Conservation (phyloP, 2,329 filamentous ascomycete genomes). For the Colletotrichum sp. region DNA sequence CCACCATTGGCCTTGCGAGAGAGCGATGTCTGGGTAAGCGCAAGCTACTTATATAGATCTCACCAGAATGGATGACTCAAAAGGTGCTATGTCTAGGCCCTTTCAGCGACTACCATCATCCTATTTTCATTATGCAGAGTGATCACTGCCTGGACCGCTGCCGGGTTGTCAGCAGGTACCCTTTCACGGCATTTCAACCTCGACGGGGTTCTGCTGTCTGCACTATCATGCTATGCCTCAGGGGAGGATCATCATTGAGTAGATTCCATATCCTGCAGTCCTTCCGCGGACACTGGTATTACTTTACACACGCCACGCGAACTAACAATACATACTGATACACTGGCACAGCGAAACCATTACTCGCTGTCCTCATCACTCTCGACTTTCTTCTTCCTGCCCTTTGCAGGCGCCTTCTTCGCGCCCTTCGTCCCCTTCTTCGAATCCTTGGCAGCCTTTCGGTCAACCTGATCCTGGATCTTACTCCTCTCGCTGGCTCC, state of each 20-base stretch:
- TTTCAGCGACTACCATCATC: neutral
- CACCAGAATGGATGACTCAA: no score
- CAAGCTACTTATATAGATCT: neutral
- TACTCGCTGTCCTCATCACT: constrained; percentile 38
- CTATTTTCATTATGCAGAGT: neutral
- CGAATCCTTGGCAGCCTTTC: constrained; percentile 68
- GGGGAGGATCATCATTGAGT: neutral
- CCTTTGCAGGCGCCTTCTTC: constrained; percentile 36
- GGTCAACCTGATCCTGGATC: constrained; percentile 79
- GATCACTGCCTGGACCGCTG: neutral
- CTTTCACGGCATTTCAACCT: neutral
- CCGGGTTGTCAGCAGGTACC: neutral
- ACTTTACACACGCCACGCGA: neutral
- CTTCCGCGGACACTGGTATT: neutral
- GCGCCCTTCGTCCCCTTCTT: constrained; percentile 44
- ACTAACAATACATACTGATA: constrained; percentile 3
- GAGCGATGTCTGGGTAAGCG: neutral
- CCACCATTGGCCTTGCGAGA: neutral
- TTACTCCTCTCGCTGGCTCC: constrained; percentile 76
- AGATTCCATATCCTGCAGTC: neutral
- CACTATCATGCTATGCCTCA: neutral
- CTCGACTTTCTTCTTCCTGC: constrained; percentile 34
- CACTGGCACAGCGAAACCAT: neutral
- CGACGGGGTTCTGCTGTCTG: rapidly evolving
- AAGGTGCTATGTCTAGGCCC: no score